Percentiles rank a stretch among this genome's conserved stretches.
Conservation (phyloP, 1,284 basidiomycete genomes). For the Apiotrichum akiyoshidainum region DNA sequence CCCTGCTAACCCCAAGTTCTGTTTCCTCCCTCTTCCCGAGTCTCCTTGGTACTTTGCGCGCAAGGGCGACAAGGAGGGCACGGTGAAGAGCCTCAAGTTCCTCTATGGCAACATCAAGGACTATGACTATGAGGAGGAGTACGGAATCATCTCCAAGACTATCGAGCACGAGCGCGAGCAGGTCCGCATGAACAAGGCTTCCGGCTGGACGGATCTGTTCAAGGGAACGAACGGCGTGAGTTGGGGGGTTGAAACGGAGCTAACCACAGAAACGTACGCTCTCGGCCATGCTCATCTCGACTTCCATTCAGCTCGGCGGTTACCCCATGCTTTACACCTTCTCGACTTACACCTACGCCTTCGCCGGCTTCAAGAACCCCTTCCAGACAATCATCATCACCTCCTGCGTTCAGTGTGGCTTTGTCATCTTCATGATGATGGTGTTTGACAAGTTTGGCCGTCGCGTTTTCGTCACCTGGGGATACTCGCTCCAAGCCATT, state of each 20-base stretch:
- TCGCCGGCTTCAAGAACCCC: conserved; percentile 26
- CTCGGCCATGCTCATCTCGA: conserved; percentile 17
- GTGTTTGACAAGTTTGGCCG: conserved; percentile 25
- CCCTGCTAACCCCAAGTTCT: not conserved
- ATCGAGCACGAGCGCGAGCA: conserved; percentile 24
- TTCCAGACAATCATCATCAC: conserved; percentile 28
- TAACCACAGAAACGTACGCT: conserved; percentile 18
- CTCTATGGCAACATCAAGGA: conserved; percentile 29
- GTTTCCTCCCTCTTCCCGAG: conserved; percentile 16
- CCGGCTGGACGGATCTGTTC: conserved; percentile 14
- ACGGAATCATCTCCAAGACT: conserved; percentile 24
- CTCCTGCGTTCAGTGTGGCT: not conserved
- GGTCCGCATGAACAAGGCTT: conserved; percentile 1
- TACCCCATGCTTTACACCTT: conserved; percentile 26
- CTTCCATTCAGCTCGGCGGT: conserved; percentile 20
- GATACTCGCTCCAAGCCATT: conserved; percentile 6
- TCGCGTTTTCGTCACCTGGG: conserved; percentile 12
- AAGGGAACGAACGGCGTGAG: conserved; percentile 23
- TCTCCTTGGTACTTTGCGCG: conserved; percentile 23
- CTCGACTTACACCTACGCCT: conserved; percentile 25
- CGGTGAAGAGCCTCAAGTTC: conserved; percentile 18
- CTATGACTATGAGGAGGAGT: conserved; percentile 36
- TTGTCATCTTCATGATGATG: conserved; percentile 14
- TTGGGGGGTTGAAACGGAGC: not conserved
- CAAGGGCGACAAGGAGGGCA: conserved; percentile 19